Evolutionary conservation across 768 basidiomycete species (phyloP), one percentile per base, ranked within the genome.

Genomic region (Naganishia friedmannii): DNA sequence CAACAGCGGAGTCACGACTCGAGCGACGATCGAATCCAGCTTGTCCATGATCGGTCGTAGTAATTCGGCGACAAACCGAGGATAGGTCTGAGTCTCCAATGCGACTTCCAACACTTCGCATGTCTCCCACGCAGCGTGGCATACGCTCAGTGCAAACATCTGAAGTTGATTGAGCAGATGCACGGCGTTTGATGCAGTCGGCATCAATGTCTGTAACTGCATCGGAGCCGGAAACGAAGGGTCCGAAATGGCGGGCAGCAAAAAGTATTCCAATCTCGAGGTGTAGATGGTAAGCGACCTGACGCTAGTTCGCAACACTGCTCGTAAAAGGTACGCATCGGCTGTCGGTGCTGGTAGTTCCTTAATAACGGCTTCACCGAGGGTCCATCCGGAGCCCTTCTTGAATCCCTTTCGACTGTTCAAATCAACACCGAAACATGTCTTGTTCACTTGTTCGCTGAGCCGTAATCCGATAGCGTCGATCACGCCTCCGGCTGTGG

Each of bases 181-280:
- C 48, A 45, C 13, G 0, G 76, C 77, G 45, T 74, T 67, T 7
- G 73, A 48, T 19, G 70, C 46, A 5, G 70, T 53, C 4, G 74
- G 67, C 5, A 51, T 21, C 10, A 65, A 37, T 2, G 85, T 82
- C 54, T 83, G 92, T 23, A 90, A 87, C 74, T 93, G 93, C 72
- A 93, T 86, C n/a, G 94, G 83, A 45, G 85, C 80, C 68, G 86
- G 84, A 80, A 91, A 94, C 2, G 89, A 87, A 32, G 87, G 79
- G 68, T 94, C 86, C n/a, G 93, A 92, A 12, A 94, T 79, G 78
- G 87, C 85, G 10, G 93, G 80, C 12, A 92, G 70, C 89, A 85
- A 82, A 87, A 91, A 26, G 88, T 92, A 80, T 91, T 93, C 88
- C 87, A 93, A 31, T 71, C 76, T 80, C n/a, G 76, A 79, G 55